Evolutionary conservation across 306 rosid species (phyloP).

Genomic region (Gillenia trifoliata): DNA sequence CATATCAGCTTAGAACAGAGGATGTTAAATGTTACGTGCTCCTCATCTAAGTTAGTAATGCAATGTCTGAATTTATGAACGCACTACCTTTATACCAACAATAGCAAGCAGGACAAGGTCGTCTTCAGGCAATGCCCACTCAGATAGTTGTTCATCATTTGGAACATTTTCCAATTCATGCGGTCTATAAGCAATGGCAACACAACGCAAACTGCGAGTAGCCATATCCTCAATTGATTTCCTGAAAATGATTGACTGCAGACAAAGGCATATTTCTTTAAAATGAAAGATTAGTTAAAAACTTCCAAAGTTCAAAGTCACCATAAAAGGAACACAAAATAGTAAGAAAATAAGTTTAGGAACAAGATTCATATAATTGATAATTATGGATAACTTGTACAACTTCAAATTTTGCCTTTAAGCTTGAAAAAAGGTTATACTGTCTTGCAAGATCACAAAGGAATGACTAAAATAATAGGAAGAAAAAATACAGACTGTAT

Average conservation of each 20-base stretch:
- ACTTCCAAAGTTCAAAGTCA: neutral
- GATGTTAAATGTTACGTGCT: neutral
- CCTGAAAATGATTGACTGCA: slow-evolving; percentile 49
- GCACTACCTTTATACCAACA: slow-evolving; percentile 73
- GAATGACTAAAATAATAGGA: neutral
- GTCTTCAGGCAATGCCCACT: slow-evolving; percentile 81
- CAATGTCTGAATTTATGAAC: neutral
- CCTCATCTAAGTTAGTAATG: neutral
- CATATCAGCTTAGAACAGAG: neutral
- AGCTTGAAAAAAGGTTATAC: neutral
- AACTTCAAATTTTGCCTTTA: neutral
- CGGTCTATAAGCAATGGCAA: slow-evolving; percentile 72
- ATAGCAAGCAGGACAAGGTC: slow-evolving; percentile 80
- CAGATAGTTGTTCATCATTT: slow-evolving; percentile 48
- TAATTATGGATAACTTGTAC: neutral
- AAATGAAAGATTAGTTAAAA: neutral
- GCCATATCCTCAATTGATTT: slow-evolving; percentile 81
- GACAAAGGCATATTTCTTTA: slow-evolving; percentile 2
- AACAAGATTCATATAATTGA: neutral
- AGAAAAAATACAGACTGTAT: neutral
- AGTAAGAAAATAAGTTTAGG: neutral
- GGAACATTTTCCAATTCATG: slow-evolving; percentile 54
- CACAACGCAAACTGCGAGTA: slow-evolving; percentile 61
- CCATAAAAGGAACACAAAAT: neutral
- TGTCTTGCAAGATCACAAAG: neutral